A percentile compares a stretch with the other conserved stretches of the same genome.
Conservation (phyloP, 306 rosid genomes). For the Alnus glutinosa region DNA sequence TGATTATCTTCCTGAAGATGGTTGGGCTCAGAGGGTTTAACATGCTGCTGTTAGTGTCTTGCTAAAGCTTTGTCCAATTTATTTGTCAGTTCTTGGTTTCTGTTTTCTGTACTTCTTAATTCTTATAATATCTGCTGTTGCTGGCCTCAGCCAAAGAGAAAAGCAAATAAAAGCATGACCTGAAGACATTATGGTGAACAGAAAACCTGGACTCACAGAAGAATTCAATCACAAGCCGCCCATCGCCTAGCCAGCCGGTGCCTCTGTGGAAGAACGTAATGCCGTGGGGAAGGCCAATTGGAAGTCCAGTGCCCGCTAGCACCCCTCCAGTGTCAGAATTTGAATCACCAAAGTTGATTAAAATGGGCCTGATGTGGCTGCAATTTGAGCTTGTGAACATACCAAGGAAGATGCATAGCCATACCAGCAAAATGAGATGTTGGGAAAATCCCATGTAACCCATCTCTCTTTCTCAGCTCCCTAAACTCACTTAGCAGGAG, state of each 20-base stretch:
- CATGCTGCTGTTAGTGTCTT: not conserved
- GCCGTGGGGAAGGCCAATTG: slow-evolving; percentile 6
- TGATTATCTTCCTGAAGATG: not conserved
- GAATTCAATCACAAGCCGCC: not conserved
- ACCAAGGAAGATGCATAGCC: not conserved
- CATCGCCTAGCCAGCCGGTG: slow-evolving; percentile 5
- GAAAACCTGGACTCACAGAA: not conserved
- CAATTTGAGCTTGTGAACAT: not conserved
- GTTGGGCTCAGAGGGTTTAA: not conserved
- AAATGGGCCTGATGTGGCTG: not conserved
- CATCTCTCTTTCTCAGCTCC: not conserved
- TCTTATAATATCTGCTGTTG: too few species aligned
- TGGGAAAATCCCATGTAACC: not conserved
- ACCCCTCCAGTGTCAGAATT: slow-evolving; percentile 10
- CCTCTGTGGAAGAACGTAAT: not conserved
- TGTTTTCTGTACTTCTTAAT: too few species aligned
- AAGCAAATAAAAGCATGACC: not conserved
- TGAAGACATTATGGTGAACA: not conserved
- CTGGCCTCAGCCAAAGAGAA: too few species aligned
- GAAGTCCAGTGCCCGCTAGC: slow-evolving; percentile 5
- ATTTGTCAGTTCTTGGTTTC: not conserved
- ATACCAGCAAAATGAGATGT: not conserved
- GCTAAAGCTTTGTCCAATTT: too few species aligned
- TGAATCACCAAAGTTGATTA: slow-evolving; percentile 4
- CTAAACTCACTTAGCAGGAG: not conserved